Base-by-base conservation (phyloP, 371 early-diverging fungal genomes). In the Thermomucor indicae-seudaticae region DNA sequence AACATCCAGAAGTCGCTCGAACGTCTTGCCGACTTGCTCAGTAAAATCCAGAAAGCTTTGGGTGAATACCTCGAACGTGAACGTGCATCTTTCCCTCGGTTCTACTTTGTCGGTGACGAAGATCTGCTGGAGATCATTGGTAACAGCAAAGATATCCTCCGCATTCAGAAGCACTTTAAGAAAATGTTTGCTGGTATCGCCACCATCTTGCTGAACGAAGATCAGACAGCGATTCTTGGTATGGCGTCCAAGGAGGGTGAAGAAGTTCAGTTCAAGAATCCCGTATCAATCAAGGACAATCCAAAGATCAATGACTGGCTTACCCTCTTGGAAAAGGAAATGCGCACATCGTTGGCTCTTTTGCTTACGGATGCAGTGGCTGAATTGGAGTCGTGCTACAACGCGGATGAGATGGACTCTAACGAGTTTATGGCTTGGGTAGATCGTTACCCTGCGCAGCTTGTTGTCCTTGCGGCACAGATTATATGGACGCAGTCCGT, bases 101-200 rank as follows among this genome's bases (percentile, higher is more conserved):
- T 99, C 83, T 99, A 99, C 78, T 99, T 99, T 84, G 96, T 99
- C 39, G 99, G 98, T 65, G 99, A 99, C 60, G 98, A 98, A 77
- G 99, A 98, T 71, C 62, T 99, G 72, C 84, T 99, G 20, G 97
- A 99, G 75, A 96, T 99, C 57, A 92, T 99, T 55, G 98, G 99
- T 66, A 97, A 97, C 72, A 87, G 92, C 66, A 95, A 95, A 72
- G 98, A 98, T 62, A 83, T 97, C 30, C 64, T 85, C 32, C 86
- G 95, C 39, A 92, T 98, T 57, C 96, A 97, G 64, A 96, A 96
- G 57, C 98, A 99, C 65, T 87, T 98, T 71, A 93, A 92, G 70
- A 98, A 97, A 75, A 96, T 99, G 97, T 99, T 99, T 86, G 95
- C 98, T 12, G 98, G 97, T 49, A 86, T 99, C 50, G 75, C 86